Evolutionary conservation across 2,329 filamentous ascomycete genomes (phyloP).

Genomic region (Madurella mycetomatis): DNA sequence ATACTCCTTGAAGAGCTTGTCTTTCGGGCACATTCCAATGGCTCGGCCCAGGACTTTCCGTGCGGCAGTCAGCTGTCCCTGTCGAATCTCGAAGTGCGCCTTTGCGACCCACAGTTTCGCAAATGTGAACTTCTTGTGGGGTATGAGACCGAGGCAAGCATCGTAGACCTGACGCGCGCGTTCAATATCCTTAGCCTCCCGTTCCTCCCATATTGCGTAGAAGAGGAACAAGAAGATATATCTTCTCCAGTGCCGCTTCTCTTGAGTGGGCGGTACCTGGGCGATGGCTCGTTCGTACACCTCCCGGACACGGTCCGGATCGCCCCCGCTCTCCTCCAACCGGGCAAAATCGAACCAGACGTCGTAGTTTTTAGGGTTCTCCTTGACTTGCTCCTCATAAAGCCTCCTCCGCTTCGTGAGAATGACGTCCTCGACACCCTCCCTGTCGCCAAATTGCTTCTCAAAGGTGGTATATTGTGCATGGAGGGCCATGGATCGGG

Average conservation of each 20-base stretch:
- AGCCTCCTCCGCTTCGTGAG: constrained; percentile 88
- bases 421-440: constrained; percentile 93
- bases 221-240: constrained; percentile 99
- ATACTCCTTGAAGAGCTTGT: constrained; percentile 91
- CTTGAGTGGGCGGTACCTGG: constrained; percentile 88
- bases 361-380: constrained; percentile 96
- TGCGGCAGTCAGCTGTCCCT: constrained; percentile 72
- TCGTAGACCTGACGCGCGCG: constrained; percentile 87
- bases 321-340: constrained; percentile 80
- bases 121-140: constrained; percentile 96
- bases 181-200: constrained; percentile 71
- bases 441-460: constrained; percentile 91
- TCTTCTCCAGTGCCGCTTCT: constrained; percentile 94
- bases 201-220: constrained; percentile 93
- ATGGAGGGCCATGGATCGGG: constrained; percentile 78
- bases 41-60: constrained; percentile 86
- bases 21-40: constrained; percentile 92
- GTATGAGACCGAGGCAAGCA: constrained; percentile 80
- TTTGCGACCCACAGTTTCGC: constrained; percentile 94
- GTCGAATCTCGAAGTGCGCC: constrained; percentile 87
- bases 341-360: constrained; percentile 94
- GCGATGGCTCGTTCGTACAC: constrained; percentile 95
- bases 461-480: constrained; percentile 96
- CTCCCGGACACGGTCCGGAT: constrained; percentile 79
- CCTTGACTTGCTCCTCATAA: constrained; percentile 90